Percentiles rank a stretch among this genome's conserved stretches.
Evolutionary conservation across 1,284 basidiomycete species (phyloP).

Genomic region (Gastroboletus turbinatus): DNA sequence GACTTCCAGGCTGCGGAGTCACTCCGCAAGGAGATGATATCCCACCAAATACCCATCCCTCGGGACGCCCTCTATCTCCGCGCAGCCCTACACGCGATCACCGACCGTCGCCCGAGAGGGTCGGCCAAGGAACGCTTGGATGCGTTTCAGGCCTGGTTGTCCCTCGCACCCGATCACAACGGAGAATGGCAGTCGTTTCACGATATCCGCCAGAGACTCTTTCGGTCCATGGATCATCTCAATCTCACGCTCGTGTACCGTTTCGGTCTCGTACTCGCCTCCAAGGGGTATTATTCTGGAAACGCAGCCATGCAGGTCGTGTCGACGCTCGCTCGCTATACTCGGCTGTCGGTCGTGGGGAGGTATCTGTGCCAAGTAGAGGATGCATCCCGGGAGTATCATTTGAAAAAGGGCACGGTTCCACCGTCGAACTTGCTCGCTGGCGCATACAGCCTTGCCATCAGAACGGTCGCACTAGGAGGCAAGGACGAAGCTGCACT

Average conservation of each 20-base stretch:
- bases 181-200: constrained; percentile 21
- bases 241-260: constrained; percentile 26
- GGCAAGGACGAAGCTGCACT: constrained; percentile 22
- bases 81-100: constrained; percentile 28
- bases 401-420: not conserved
- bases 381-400: constrained; percentile 10
- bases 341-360: constrained; percentile 15
- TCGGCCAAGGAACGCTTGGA: constrained; percentile 14
- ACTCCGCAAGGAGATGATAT: constrained; percentile 30
- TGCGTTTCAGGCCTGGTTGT: constrained; percentile 28
- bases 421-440: constrained; percentile 11
- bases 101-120: constrained; percentile 3
- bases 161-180: constrained; percentile 26
- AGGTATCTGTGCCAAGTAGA: constrained; percentile 25
- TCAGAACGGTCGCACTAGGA: constrained; percentile 25
- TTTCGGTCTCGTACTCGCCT: constrained; percentile 29
- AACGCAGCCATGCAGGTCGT: constrained; percentile 21
- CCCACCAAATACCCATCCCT: constrained; percentile 23
- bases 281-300: constrained; percentile 27
- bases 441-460: constrained; percentile 18
- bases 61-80: constrained; percentile 25
- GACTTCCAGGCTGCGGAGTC: constrained; percentile 25
- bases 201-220: constrained; percentile 25
- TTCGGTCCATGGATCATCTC: constrained; percentile 29
- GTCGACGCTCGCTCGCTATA: constrained; percentile 27